Conservation (phyloP, 2,329 filamentous ascomycete genomes). For the Huntiella savannae region DNA sequence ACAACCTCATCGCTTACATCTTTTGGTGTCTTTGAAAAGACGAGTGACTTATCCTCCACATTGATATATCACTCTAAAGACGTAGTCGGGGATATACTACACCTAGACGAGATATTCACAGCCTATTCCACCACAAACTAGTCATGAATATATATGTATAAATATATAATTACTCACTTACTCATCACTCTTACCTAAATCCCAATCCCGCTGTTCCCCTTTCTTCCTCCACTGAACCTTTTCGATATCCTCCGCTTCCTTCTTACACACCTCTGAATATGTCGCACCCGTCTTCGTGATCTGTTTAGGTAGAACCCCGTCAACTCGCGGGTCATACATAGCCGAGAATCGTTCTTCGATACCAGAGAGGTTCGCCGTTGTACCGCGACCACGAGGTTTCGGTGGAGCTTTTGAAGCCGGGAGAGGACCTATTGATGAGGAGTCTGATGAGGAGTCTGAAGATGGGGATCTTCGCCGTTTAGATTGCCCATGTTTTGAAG, state of each 20-base stretch:
- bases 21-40: background rate
- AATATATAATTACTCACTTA: constrained; percentile 1
- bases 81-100: background rate
- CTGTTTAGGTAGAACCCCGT: constrained; percentile 61
- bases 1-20: background rate
- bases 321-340: constrained; percentile 42
- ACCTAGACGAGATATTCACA: background rate
- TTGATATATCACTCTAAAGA: background rate
- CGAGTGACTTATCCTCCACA: background rate
- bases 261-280: constrained; percentile 19
- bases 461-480: too few species aligned
- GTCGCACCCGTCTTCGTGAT: constrained; percentile 19
- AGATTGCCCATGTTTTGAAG: too few species aligned
- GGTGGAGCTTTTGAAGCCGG: constrained; percentile 13
- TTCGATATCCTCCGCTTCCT: constrained; percentile 31
- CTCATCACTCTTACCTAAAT: constrained; percentile 29
- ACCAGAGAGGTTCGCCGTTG: constrained; percentile 36
- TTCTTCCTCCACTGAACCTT: constrained; percentile 54
- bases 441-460: too few species aligned
- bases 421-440: too few species aligned
- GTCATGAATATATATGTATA: background rate
- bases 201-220: constrained; percentile 46
- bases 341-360: constrained; percentile 69
- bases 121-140: background rate
- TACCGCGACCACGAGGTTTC: constrained; percentile 51